These are phyloP conservation scores for Aspergillus steynii DNA, from an alignment of 495 filamentous ascomycete genomes.

Conservation along the genomic window DNA sequence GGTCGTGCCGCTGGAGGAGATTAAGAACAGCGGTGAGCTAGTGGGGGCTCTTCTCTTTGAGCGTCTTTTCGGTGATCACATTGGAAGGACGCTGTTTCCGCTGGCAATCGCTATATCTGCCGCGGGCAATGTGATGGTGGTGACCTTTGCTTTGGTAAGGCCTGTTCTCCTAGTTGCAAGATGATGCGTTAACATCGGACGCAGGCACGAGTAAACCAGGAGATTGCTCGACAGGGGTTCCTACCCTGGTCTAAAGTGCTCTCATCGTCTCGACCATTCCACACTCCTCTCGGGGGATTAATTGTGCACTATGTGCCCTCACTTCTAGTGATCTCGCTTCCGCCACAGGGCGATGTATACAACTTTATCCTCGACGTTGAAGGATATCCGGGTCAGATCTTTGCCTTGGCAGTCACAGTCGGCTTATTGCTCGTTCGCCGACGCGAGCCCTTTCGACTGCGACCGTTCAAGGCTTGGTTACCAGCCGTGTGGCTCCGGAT, in stretches of 20 bases:
- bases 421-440: conserved; percentile 64
- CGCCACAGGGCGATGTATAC: conserved; percentile 65
- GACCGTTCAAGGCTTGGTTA: conserved; percentile 71
- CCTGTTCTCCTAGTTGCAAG: neutral
- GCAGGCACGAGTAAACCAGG: conserved; percentile 68
- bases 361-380: conserved; percentile 75
- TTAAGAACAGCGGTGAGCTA: conserved; percentile 65
- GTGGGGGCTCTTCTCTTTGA: conserved; percentile 71
- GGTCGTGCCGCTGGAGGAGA: conserved; percentile 66
- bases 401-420: conserved; percentile 56
- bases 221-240: conserved; percentile 68
- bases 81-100: conserved; percentile 60
- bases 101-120: conserved; percentile 67
- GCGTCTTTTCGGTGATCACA: conserved; percentile 57
- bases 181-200: neutral
- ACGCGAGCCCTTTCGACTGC: conserved; percentile 57
- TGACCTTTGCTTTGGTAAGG: conserved; percentile 63
- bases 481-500: conserved; percentile 43
- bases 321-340: conserved; percentile 62
- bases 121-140: conserved; percentile 76
- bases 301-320: conserved; percentile 70
- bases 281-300: conserved; percentile 65
- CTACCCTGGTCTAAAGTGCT: conserved; percentile 63
- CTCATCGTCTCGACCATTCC: conserved; percentile 66
- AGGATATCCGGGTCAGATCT: conserved; percentile 66